Evolutionary conservation across 495 filamentous ascomycete species (phyloP), one percentile per base, ranked within the genome.

Genomic region (Penicillium chermesinum): DNA sequence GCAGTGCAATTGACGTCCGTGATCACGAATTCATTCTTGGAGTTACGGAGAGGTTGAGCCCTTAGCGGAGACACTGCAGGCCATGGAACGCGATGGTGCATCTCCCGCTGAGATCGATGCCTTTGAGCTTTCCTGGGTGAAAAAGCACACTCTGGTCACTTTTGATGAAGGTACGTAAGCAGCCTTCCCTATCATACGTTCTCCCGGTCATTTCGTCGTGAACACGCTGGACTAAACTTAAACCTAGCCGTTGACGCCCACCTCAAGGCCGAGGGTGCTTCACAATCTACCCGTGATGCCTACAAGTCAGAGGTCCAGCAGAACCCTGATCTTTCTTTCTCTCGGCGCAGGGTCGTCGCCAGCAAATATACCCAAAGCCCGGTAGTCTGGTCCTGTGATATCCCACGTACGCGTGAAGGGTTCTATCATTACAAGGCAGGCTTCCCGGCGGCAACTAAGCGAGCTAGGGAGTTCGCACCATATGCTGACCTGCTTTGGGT

Each of bases 21-120:
- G 93, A 98, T 61, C 93, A 98, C 64, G 91, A 96, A 63, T 96
- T 89, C 73, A 95, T 98, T 54, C 81, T 93, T 20, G 93, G 93
- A 40, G 80, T 95, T 0, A 78, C 86, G 1, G 81, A 87, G 15
- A 82, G 3, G 71, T 79, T 12, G 82, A 87, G 56, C 84, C 91
- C 6, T 72, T 98, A 6, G 85, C 90, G 17, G 93, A 98, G 68
- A 87, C 81, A 0, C 71, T 98, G n/a, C 90, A 96, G 47, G 75
- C 75, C 14, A 95, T 97, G 85, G 93, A 98, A 60, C 71, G 82
- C 32, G 63, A 74, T 7, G 93, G 93, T 12, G 88, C 88, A 0
- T 65, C 82, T 0, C 83, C 87, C 0, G 62, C 76, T 7, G 89
- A 96, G 57, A 90, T 98, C 46, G 87, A 96, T 56, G 73, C 65